These are phyloP conservation scores for Priceomyces carsonii DNA, from an alignment of 805 yeast genomes.

Conservation along the genomic window DNA sequence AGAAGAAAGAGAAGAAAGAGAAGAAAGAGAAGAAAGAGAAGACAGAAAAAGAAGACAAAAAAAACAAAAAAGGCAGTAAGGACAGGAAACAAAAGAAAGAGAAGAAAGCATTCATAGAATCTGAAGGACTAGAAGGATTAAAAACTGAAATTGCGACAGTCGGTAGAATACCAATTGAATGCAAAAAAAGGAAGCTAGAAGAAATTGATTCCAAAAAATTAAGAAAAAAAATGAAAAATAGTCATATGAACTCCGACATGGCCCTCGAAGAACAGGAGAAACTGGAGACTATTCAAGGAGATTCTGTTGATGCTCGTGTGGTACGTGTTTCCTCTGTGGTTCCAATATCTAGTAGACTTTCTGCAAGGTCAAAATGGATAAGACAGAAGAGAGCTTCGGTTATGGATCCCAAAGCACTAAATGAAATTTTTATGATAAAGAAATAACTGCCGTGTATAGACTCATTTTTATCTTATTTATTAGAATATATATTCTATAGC, in stretches of 20 bases:
- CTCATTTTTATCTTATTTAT: not conserved
- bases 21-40: slow-evolving; percentile 19
- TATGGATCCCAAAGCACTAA: slow-evolving; percentile 82
- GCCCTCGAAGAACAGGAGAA: too few relatives aligned
- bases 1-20: slow-evolving; percentile 21
- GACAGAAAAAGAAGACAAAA: slow-evolving; percentile 24
- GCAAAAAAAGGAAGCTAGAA: not conserved
- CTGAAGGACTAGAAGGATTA: slow-evolving; percentile 1
- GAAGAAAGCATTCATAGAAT: slow-evolving; percentile 9
- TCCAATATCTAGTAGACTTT: slow-evolving; percentile 34
- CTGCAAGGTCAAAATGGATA: slow-evolving; percentile 85
- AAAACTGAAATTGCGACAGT: not conserved
- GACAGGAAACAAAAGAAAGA: slow-evolving; percentile 19
- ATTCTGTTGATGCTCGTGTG: slow-evolving; percentile 1
- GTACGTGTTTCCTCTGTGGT: slow-evolving; percentile 10
- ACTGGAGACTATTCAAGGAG: too few relatives aligned
- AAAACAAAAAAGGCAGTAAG: slow-evolving; percentile 18
- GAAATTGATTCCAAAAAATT: too few relatives aligned
- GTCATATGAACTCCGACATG: too few relatives aligned
- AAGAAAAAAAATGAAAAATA: too few relatives aligned
- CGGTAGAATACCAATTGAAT: not conserved
- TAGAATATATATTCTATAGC: not conserved
- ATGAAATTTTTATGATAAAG: slow-evolving; percentile 89
- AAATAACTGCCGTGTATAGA: slow-evolving; percentile 23
- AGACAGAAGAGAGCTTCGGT: slow-evolving; percentile 90